Evolutionary conservation across 768 basidiomycete species (phyloP), one percentile per base, ranked within the genome.

Genomic region (Chalciporus piperatus): DNA sequence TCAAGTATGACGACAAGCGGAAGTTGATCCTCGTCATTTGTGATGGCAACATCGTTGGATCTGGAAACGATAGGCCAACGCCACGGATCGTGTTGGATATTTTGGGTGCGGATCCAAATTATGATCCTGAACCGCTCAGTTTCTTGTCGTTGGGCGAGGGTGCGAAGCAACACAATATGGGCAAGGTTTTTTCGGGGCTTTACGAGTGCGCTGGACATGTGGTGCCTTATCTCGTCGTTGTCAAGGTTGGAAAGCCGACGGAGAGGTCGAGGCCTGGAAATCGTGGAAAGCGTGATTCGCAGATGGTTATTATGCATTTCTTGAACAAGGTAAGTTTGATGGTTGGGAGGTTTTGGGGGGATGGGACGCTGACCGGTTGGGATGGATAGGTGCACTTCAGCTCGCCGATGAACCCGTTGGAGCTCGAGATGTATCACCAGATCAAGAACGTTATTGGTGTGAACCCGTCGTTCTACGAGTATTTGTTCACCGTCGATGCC

Each of bases 361-460:
- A 2, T 22, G 22, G 17, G 13, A 9, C 3, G 17, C 48, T 58
- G 30, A 65, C 3, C 3, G 22, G 51, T 19, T 2, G 3, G 12
- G 40, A 9, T 9, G 47, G 3, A 22, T 53, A 93, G 92, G 97
- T 98, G 41, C 97, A 98, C 71, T 98, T 96, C 71, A 92, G 95
- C 68, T 71, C 92, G 19, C 87, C 94, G 0, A 98, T 99, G 97
- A 92, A 89, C 63, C 97, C 97, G 1, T 72, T 96, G 55, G 97
- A 99, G 72, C 73, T 99, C 47, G 97, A 99, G 74, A 96, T 99
- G 75, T 98, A 94, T 66, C 97, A 98, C 68, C 97, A 99, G 71
- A 94, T 98, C 79, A 93, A 98, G 81, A 99, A 99, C 63, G 94
- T 98, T 48, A 98, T 99, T 61, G 97, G 97, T 70, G 93, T 99